These are phyloP conservation scores for Narthecium ossifragum DNA, from an alignment of 106 monocot genomes.

Conservation along the genomic window DNA sequence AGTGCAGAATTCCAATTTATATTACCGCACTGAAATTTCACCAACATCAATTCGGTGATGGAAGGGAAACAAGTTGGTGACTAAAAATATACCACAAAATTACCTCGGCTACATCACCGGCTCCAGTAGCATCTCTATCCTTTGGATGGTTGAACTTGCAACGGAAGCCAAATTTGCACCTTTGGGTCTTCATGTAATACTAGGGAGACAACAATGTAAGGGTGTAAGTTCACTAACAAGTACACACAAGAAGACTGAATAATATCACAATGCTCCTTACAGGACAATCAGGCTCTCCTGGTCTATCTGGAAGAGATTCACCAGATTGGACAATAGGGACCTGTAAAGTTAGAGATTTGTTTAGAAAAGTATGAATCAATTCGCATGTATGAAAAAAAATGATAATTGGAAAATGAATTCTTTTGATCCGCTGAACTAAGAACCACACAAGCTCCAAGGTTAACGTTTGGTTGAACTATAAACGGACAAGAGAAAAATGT, in stretches of 20 bases:
- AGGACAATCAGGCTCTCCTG: slow-evolving; percentile 95
- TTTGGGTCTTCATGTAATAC: slow-evolving; percentile 78
- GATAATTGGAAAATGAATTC: too few relatives aligned
- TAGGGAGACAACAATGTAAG: slow-evolving; percentile 10
- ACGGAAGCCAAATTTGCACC: slow-evolving; percentile 62
- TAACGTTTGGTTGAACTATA: too few relatives aligned
- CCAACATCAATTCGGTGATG: background rate
- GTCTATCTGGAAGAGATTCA: slow-evolving; percentile 81
- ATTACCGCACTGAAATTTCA: slow-evolving; percentile 28
- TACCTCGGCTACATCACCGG: background rate
- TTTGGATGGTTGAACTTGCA: slow-evolving; percentile 92
- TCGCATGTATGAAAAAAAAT: too few relatives aligned
- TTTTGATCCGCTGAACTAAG: too few relatives aligned
- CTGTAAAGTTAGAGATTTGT: slow-evolving; percentile 40
- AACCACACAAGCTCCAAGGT: too few relatives aligned
- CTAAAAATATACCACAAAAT: background rate
- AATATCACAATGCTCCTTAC: slow-evolving; percentile 30
- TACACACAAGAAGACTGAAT: background rate
- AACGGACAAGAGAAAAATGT: too few relatives aligned
- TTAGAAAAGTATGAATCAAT: too few relatives aligned
- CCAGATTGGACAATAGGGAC: slow-evolving; percentile 26
- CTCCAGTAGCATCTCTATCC: slow-evolving; percentile 17
- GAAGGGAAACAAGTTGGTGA: background rate
- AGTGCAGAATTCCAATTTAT: slow-evolving; percentile 23
- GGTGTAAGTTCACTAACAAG: background rate